Percentiles rank a stretch among this genome's conserved stretches.
Evolutionary conservation across 2,329 filamentous ascomycete genomes (phyloP).

Genomic region (Bipolaris bicolor): DNA sequence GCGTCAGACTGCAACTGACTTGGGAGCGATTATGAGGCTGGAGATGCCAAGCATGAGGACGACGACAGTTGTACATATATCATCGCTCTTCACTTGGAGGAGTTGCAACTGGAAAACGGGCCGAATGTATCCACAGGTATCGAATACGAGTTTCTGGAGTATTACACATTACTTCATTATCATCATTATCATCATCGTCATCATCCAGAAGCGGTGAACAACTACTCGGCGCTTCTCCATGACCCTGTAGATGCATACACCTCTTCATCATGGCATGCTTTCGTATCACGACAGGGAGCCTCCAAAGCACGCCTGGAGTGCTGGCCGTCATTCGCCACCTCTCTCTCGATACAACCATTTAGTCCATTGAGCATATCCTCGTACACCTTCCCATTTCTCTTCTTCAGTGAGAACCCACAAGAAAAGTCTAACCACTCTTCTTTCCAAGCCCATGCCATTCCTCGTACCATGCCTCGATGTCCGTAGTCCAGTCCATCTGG

Average conservation of each 20-base stretch:
- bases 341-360: conserved; percentile 16
- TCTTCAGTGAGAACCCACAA: conserved; percentile 13
- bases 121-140: background rate
- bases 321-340: conserved; percentile 22
- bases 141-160: background rate
- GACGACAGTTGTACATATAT: background rate
- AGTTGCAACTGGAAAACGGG: background rate
- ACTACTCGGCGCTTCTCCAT: background rate
- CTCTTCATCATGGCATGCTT: background rate
- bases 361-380: conserved; percentile 15
- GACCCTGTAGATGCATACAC: background rate
- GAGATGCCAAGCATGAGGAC: conserved; percentile 15
- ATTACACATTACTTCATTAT: background rate
- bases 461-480: conserved; percentile 19
- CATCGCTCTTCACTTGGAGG: background rate
- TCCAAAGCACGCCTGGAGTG: conserved; percentile 19
- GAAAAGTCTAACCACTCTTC: conserved; percentile 1
- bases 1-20: conserved; percentile 9
- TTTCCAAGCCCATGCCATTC: conserved; percentile 17
- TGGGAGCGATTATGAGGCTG: conserved; percentile 15
- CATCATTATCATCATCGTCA: background rate
- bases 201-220: background rate
- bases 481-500: conserved; percentile 10
- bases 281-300: conserved; percentile 14
- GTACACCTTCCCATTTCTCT: conserved; percentile 10